Conservation (phyloP, 2,329 filamentous ascomycete genomes). For the Botrytis elliptica region DNA sequence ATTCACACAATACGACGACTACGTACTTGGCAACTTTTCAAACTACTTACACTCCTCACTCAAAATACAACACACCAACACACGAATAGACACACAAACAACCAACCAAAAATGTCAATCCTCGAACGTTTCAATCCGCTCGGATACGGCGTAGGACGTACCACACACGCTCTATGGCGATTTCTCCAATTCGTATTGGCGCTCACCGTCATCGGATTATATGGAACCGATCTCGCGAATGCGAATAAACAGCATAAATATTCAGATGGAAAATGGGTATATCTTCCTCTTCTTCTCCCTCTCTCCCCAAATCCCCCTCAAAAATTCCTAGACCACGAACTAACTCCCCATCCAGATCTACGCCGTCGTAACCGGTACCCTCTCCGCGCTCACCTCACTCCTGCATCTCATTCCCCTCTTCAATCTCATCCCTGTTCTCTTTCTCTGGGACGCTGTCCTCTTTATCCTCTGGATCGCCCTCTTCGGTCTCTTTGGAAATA, state of each 20-base stretch:
- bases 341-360: constrained; percentile 52
- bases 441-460: constrained; percentile 69
- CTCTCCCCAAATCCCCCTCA: neutral
- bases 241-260: constrained; percentile 51
- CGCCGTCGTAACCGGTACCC: constrained; percentile 66
- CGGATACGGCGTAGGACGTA: constrained; percentile 3
- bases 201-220: constrained; percentile 75
- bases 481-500: constrained; percentile 78
- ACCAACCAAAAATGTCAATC: neutral
- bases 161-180: constrained; percentile 59
- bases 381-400: constrained; percentile 63
- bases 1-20: neutral
- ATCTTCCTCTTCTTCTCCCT: constrained; percentile 31
- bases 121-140: constrained; percentile 11
- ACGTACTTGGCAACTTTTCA: neutral
- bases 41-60: neutral
- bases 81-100: neutral
- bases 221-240: constrained; percentile 64
- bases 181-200: constrained; percentile 75
- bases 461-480: constrained; percentile 78
- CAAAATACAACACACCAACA: neutral
- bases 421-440: constrained; percentile 52
- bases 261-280: constrained; percentile 68
- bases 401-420: constrained; percentile 66
- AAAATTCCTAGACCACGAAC: neutral